Evolutionary conservation across 257 asterid genomes (phyloP).

Genomic region (Lantana camara): DNA sequence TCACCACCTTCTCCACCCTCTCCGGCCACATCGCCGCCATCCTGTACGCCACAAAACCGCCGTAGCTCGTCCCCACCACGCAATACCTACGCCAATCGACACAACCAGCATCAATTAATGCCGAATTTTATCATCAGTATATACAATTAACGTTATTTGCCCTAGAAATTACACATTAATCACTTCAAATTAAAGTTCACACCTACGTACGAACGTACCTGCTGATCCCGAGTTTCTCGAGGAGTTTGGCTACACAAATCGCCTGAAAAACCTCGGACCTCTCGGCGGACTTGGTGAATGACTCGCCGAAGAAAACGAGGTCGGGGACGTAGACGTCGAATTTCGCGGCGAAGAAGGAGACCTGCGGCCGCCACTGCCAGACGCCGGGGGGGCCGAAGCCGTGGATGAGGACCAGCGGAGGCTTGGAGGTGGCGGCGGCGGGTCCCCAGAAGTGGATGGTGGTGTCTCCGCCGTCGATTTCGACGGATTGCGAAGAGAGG

Average conservation of each 20-base stretch:
- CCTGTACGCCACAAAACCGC: slow-evolving; percentile 73
- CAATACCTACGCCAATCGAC: slow-evolving; percentile 41
- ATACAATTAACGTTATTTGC: too few relatives aligned
- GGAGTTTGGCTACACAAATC: slow-evolving; percentile 45
- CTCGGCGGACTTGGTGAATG: slow-evolving; percentile 49
- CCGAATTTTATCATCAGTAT: too few relatives aligned
- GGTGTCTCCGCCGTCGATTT: slow-evolving; percentile 50
- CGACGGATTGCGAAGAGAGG: slow-evolving; percentile 51
- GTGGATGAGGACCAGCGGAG: slow-evolving; percentile 65
- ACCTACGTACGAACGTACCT: too few relatives aligned
- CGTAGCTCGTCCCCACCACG: slow-evolving; percentile 74
- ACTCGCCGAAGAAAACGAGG: slow-evolving; percentile 71
- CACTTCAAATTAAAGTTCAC: background rate
- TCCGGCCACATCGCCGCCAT: slow-evolving; percentile 66
- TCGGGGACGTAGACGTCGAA: slow-evolving; percentile 75
- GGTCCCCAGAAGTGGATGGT: slow-evolving; percentile 80
- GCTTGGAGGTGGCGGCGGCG: slow-evolving; percentile 40
- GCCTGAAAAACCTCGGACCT: slow-evolving; percentile 86
- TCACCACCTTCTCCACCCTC: slow-evolving; percentile 70
- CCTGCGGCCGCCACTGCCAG: slow-evolving; percentile 86
- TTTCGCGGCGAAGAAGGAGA: slow-evolving; percentile 42
- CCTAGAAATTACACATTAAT: background rate
- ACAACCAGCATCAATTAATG: too few relatives aligned
- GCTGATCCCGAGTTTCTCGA: slow-evolving; percentile 52
- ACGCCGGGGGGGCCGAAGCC: slow-evolving; percentile 84